A percentile compares a stretch with the other conserved stretches of the same genome.
These are phyloP conservation scores for Fusarium temperatum DNA, from an alignment of 2,329 filamentous ascomycete genomes.

Conservation along the genomic window DNA sequence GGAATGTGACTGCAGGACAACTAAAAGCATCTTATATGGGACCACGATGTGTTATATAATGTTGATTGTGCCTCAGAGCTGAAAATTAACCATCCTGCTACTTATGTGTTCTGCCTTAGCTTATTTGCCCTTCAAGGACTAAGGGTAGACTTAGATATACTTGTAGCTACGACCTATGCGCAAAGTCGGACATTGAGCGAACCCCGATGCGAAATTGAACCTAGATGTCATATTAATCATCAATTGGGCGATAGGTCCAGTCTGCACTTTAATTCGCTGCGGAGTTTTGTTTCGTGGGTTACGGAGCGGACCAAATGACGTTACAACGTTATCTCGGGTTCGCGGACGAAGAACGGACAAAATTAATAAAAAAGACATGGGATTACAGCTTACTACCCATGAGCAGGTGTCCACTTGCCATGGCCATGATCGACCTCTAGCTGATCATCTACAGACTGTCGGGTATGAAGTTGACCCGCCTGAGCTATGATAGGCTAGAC, in stretches of 20 bases:
- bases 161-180: no score
- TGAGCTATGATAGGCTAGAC: not conserved
- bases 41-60: fast-evolving
- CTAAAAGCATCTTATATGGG: not conserved
- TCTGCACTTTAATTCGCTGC: not conserved
- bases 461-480: not conserved
- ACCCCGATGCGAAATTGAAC: not conserved
- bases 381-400: not conserved
- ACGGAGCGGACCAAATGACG: not conserved
- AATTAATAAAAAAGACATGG: no score
- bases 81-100: fast-evolving
- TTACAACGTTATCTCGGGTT: not conserved
- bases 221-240: not conserved
- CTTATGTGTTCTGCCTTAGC: not conserved
- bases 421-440: not conserved
- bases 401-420: not conserved
- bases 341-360: not conserved
- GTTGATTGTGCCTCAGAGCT: not conserved
- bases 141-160: no score
- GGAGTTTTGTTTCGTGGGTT: not conserved
- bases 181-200: not conserved
- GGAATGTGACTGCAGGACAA: fast-evolving
- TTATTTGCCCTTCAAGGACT: no score
- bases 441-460: not conserved
- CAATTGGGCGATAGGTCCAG: not conserved